These are phyloP conservation scores for Lasiosphaeris hirsuta DNA, from an alignment of 495 filamentous ascomycete species.

Conservation along the genomic window DNA sequence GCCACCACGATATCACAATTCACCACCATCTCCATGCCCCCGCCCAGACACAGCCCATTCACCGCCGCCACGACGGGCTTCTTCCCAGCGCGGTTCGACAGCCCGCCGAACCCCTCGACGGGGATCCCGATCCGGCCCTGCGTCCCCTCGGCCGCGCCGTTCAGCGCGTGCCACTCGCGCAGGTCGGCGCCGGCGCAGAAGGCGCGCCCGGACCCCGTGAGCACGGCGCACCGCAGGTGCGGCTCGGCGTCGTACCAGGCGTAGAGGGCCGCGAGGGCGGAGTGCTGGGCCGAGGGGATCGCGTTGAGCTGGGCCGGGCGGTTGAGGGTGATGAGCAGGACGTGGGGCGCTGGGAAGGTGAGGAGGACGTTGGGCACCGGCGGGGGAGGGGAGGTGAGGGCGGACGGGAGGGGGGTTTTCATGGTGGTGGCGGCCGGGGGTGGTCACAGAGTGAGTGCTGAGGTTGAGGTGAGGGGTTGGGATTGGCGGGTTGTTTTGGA, in stretches of 20 bases:
- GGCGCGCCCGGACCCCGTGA: conserved; percentile 53
- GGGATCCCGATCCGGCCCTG: background rate
- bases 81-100: conserved; percentile 50
- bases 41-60: conserved; percentile 72
- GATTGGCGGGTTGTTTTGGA: too few species aligned
- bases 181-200: conserved; percentile 61
- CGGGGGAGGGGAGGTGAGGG: conserved; percentile 29
- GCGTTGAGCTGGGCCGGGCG: conserved; percentile 57
- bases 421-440: background rate
- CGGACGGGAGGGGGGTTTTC: conserved; percentile 1
- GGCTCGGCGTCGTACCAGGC: conserved; percentile 58
- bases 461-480: too few species aligned
- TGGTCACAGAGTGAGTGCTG: background rate
- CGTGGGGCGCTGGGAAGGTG: conserved; percentile 52
- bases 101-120: conserved; percentile 45
- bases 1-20: conserved; percentile 76
- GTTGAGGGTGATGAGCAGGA: conserved; percentile 62
- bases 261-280: conserved; percentile 50
- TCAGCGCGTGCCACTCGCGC: conserved; percentile 44
- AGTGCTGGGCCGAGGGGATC: conserved; percentile 49
- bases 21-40: conserved; percentile 71
- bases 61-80: conserved; percentile 79
- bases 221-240: conserved; percentile 49
- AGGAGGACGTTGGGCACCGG: conserved; percentile 41
- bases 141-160: conserved; percentile 30